These are phyloP conservation scores for Mortierella sp. DNA, from an alignment of 371 early-diverging fungal genomes.

Conservation along the genomic window DNA sequence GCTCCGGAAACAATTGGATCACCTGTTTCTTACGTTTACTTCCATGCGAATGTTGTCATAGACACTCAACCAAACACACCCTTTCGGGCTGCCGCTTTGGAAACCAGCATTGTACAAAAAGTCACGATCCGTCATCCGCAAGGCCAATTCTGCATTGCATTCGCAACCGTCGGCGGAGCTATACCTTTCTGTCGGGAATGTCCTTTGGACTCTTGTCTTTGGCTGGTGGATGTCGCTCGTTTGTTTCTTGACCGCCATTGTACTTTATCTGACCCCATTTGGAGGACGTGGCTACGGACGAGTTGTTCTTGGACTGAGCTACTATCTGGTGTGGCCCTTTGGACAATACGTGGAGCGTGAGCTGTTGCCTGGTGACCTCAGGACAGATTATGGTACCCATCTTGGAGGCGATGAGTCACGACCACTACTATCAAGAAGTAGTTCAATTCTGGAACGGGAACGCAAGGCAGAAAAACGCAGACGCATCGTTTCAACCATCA, in stretches of 20 bases:
- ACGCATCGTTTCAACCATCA: constrained; percentile 15
- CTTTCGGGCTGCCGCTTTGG: constrained; percentile 96
- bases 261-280: constrained; percentile 60
- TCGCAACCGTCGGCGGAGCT: constrained; percentile 74
- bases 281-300: constrained; percentile 67
- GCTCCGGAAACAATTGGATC: constrained; percentile 2
- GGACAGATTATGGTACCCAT: constrained; percentile 10
- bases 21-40: constrained; percentile 16
- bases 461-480: constrained; percentile 16
- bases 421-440: constrained; percentile 43
- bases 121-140: constrained; percentile 83
- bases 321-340: constrained; percentile 94
- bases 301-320: constrained; percentile 70
- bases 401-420: constrained; percentile 39
- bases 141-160: constrained; percentile 86
- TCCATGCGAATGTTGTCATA: constrained; percentile 30
- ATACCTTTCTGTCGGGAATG: constrained; percentile 83
- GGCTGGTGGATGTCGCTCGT: constrained; percentile 91
- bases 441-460: constrained; percentile 38
- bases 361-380: constrained; percentile 34
- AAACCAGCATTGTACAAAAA: constrained; percentile 97
- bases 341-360: constrained; percentile 86
- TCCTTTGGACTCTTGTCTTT: constrained; percentile 85
- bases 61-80: constrained; percentile 86
- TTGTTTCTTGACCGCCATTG: constrained; percentile 62